Base-by-base conservation (phyloP, 345 rosid genomes). In the Aquilaria malaccensis region DNA sequence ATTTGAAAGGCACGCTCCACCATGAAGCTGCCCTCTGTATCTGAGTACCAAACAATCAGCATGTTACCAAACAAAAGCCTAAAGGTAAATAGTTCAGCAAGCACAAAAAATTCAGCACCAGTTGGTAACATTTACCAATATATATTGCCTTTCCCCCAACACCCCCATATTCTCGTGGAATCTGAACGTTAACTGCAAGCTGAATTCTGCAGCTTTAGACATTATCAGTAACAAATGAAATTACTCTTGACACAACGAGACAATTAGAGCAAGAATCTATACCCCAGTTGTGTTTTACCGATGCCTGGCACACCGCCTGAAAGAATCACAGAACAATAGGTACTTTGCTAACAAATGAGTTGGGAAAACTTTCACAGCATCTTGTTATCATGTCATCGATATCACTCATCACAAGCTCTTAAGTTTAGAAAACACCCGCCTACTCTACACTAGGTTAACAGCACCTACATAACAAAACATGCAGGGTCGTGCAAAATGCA, bases 261-360 rank as follows among this genome's bases (percentile, higher is more conserved):
- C 45, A 59, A 66, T 10, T 50, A 72, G 56, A 60, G 60, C 13
- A 70, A 51, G 9, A 66, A 50, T 46, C 31, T 67, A 67, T 83
- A 87, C 97, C 97, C 98, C 58, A 93, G 65, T 77, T 93, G 98
- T 37, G 98, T 93, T 82, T 93, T 93, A 70, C 97, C 96, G 53
- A 93, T 93, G 51, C 97, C 96, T 0, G 98, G 98, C 15, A 85
- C 84, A 3, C 93, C 96, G 70, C 96, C 96, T 83, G 62, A 22
- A 65, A 30, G 50, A 15, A 69, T 30, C 58, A 57, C 45, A 61
- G 46, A 48, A 52, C 45, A 13, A 2, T 13, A 58, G 59, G 14
- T 13, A 33, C 30, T n/a, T 57, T 31, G 45, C 52, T 15, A 65
- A 49, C 48, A 58, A 12, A 65, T n/a, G 37, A 56, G 7, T 30